Evolutionary conservation across 306 rosid genomes (phyloP).

Genomic region (Lithocarpus polystachyus): DNA sequence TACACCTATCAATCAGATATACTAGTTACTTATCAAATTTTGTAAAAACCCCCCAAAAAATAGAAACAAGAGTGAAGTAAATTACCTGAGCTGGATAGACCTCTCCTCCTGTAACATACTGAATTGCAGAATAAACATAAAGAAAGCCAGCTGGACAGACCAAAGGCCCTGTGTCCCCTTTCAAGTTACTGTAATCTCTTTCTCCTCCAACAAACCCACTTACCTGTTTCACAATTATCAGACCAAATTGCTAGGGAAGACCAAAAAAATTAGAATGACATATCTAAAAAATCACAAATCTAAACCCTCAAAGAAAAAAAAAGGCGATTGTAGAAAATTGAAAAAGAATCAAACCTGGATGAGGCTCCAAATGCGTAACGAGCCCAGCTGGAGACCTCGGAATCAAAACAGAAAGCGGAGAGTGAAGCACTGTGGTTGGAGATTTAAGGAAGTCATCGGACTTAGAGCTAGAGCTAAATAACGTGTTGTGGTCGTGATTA

Average conservation of each 20-base stretch:
- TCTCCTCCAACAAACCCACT: conserved; percentile 80
- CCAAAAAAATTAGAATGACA: background rate
- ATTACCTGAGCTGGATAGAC: conserved; percentile 82
- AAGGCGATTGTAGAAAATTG: too few relatives aligned
- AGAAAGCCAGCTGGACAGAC: conserved; percentile 94
- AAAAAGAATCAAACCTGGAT: conserved; percentile 44
- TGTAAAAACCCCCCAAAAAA: background rate
- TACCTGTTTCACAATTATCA: conserved; percentile 25
- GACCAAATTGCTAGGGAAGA: background rate
- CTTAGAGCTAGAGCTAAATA: background rate
- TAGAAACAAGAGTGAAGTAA: background rate
- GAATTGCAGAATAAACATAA: conserved; percentile 71
- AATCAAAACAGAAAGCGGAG: conserved; percentile 46
- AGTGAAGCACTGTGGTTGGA: conserved; percentile 55
- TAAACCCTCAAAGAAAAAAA: background rate
- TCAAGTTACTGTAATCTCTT: conserved; percentile 69
- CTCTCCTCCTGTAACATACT: conserved; percentile 57
- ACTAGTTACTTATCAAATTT: background rate
- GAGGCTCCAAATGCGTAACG: conserved; percentile 61
- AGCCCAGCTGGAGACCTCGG: conserved; percentile 14
- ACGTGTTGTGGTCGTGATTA: conserved; percentile 28
- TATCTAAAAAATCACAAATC: too few relatives aligned
- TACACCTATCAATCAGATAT: background rate
- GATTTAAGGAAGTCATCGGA: conserved; percentile 29
- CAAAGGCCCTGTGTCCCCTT: conserved; percentile 95